phyloP scores from a whole-genome alignment of 2,329 filamentous ascomycete species.

The Oidium heveae region DNA sequence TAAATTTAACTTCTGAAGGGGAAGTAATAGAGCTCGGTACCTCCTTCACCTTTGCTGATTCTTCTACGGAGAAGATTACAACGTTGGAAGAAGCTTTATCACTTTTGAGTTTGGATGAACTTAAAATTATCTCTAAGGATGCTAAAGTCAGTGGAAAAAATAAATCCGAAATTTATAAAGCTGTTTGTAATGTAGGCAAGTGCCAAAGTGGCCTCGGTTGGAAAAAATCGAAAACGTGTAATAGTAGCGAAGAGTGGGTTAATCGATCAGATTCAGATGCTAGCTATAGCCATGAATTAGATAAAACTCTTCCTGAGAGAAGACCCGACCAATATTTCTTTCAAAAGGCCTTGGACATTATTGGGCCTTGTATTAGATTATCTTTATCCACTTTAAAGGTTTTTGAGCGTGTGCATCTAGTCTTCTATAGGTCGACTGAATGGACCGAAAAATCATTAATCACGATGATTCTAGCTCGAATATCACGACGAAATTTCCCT shows the following conservation, averaged over 20 bases:
- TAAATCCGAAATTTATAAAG: constrained; percentile 53
- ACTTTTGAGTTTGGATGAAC: constrained; percentile 62
- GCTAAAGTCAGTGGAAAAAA: constrained; percentile 70
- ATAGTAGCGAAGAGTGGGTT: constrained; percentile 5
- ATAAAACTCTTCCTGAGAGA: constrained; percentile 7
- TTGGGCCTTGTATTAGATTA: constrained; percentile 65
- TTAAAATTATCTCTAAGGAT: constrained; percentile 65
- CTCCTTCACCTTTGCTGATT: constrained; percentile 56
- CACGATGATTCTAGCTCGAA: constrained; percentile 80
- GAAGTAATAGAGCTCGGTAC: constrained; percentile 20
- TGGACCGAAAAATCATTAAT: constrained; percentile 96
- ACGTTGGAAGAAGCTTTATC: constrained; percentile 64
- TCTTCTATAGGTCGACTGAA: constrained; percentile 86
- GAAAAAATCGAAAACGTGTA: constrained; percentile 32
- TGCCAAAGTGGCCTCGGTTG: constrained; percentile 54
- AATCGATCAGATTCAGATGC: not conserved
- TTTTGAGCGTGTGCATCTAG: constrained; percentile 82
- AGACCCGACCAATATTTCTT: constrained; percentile 55
- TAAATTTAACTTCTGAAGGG: constrained; percentile 21
- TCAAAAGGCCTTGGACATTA: constrained; percentile 48
- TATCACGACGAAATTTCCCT: constrained; percentile 68
- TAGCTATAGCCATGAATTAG: constrained; percentile 13
- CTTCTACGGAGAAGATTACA: constrained; percentile 45
- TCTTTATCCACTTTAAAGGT: constrained; percentile 47
- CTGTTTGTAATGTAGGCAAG: constrained; percentile 48